A percentile compares a stretch with the other conserved stretches of the same genome.
These are phyloP conservation scores for Metschnikowia lochheadii DNA, from an alignment of 805 yeast genomes.

Conservation along the genomic window DNA sequence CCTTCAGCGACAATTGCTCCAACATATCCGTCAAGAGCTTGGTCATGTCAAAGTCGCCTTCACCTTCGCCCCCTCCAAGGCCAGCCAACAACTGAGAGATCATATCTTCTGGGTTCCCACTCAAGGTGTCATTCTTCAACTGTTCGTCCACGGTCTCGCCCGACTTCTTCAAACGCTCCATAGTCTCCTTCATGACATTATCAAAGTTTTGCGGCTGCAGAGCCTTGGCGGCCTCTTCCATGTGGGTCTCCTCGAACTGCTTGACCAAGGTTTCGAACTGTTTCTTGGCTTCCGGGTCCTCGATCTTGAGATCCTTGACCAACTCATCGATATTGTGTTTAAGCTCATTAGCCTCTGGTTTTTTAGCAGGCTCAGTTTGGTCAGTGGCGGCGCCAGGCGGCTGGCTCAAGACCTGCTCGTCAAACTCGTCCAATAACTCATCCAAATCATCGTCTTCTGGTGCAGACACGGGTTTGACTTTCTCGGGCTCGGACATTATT, in stretches of 20 bases:
- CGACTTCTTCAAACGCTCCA: conserved; percentile 72
- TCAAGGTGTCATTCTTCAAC: conserved; percentile 42
- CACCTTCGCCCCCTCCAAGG: conserved; percentile 36
- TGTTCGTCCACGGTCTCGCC: conserved; percentile 67
- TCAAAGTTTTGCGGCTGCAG: conserved; percentile 49
- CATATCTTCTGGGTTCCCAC: conserved; percentile 47
- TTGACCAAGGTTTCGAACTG: conserved; percentile 48
- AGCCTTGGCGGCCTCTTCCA: conserved; percentile 29
- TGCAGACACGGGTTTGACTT: neutral
- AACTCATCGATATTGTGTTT: conserved; percentile 38
- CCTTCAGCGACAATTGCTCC: conserved; percentile 78
- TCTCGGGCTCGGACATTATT: neutral
- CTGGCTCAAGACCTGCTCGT: conserved; percentile 59
- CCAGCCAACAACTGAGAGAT: conserved; percentile 57
- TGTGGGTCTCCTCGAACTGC: conserved; percentile 36
- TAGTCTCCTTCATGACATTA: conserved; percentile 72
- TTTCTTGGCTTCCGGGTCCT: conserved; percentile 49
- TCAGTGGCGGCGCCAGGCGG: conserved; percentile 49
- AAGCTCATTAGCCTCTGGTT: conserved; percentile 31
- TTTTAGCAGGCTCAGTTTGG: conserved; percentile 12
- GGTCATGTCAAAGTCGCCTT: conserved; percentile 54
- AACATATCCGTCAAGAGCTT: conserved; percentile 68
- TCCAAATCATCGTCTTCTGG: conserved; percentile 66
- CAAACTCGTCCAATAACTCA: conserved; percentile 81
- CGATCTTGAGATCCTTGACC: conserved; percentile 44